Base-by-base conservation (phyloP, 1,284 basidiomycete genomes). In the Moniliella sp. region DNA sequence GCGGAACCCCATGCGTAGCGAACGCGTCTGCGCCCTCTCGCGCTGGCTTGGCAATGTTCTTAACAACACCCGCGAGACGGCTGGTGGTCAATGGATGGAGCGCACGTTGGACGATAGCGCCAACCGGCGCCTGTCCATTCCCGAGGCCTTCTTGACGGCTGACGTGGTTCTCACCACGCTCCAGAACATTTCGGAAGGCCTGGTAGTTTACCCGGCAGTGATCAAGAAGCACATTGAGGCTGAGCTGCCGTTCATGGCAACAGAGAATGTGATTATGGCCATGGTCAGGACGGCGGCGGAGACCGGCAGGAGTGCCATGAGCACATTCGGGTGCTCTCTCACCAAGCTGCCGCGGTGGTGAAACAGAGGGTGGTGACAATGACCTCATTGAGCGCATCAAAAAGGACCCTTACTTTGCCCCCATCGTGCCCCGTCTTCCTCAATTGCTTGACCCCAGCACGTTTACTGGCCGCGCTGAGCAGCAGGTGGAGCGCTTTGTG, bases 181-280 rank as follows among this genome's bases (percentile, higher is more conserved):
- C 17, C 86, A 91, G 62, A 97, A 99, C 63, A 77, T 99, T 54
- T 78, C 77, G 5, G 91, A 97, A 64, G 91, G 88, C 1, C 70
- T 99, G 14, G 86, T 97, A 17, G 88, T 99, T 36, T 97, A 97
- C 64, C 88, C 88, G 11, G 76, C 75, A 55, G 88, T 97, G 45
- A 97, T 99, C 50, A 76, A 69, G 4, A 74, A 84, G 27, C 74
- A 82, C 26, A 88, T 99, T 60, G 64, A 74, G 13, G 81, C 91
- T 62, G 88, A 99, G 64, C 69, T 99, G 21, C 91, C 88, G 2
- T 97, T 97, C 70, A 99, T 99, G 88, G 62, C 62, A 3, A 64
- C 84, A 3, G 84, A 93, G 64, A 97, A 97, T 64, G 72, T 99
- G 62, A 97, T 97, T 67, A 97, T 99, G 91, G 84, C 84, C 8